Base-by-base conservation (phyloP, 139 green algal species). In the Chlamydomonas incerta region DNA sequence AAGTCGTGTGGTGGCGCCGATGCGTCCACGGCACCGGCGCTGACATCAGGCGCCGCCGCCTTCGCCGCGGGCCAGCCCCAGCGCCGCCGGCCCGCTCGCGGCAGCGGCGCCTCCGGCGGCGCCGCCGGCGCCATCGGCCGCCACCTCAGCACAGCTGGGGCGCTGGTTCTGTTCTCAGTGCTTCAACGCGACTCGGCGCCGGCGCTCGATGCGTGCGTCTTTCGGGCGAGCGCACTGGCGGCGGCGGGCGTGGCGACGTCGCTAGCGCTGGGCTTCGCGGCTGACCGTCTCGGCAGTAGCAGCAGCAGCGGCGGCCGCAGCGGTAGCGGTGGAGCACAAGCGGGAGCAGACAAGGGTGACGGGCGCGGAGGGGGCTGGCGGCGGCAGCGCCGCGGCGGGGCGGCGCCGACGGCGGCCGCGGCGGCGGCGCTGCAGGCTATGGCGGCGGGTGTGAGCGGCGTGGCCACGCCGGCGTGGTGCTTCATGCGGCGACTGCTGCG, bases 141-240 rank as follows among this genome's bases (percentile, higher is more conserved):
- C 33, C 65, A 65, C 62, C 11, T 47, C 9, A 66, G 37, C 15
- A 83, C 77, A 1, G 77, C 77, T 21, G 77, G 63, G 0, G 77
- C 77, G 0, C 23, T 83, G 63, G 34, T 66, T n/a, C 77, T 83
- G 34, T 33, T 74, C 31, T 66, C 63, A n/a, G 37, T 83, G 29
- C 46, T 83, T 20, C 17, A 66, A 21, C 63, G 23, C 3, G 46
- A 66, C 31, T 29, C 77, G 34, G 41, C 65, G n/a, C 41, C 63
- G 34, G 29, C 63, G 21, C 17, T 83, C 0, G 46, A 65, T 1
- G 60, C 75, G 8, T 37, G 60, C 26, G 26, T 82, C 13, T 28
- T 17, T 3, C 37, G 28, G 15, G 60, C 35, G 13, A 37, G 50
- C 21, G 28, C 50, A 0, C 29, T 34, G 33, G 52, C 57, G 9